Evolutionary conservation across 768 basidiomycete species (phyloP).

Genomic region (Termitomyces sp.): DNA sequence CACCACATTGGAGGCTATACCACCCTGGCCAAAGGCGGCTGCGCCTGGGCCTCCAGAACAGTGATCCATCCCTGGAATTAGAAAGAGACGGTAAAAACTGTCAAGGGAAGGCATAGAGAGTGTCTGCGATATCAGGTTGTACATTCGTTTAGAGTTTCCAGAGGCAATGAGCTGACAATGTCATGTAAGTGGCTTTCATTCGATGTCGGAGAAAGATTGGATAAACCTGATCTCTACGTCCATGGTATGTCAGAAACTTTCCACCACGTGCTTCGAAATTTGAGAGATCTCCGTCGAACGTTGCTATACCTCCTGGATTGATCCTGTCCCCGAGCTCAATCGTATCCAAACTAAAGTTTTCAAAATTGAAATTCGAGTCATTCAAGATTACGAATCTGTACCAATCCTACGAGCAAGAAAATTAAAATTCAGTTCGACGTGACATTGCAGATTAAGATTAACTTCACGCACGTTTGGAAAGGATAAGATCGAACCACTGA

Average conservation of each 20-base stretch:
- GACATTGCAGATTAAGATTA: background rate
- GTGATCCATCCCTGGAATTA: conserved; percentile 10
- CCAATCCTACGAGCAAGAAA: conserved; percentile 4
- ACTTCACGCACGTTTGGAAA: background rate
- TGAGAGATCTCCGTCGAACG: conserved; percentile 7
- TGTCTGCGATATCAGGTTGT: conserved; percentile 2
- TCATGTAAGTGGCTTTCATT: background rate
- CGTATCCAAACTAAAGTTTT: background rate
- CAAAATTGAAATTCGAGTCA: conserved; percentile 6
- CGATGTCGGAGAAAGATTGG: background rate
- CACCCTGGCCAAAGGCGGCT: conserved; percentile 7
- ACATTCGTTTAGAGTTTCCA: conserved; percentile 1
- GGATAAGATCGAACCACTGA: conserved; percentile 1
- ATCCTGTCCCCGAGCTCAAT: background rate
- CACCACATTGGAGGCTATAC: background rate
- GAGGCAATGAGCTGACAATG: conserved; percentile 4
- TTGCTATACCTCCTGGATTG: conserved; percentile 6
- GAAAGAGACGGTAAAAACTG: conserved; percentile 9
- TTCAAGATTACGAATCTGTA: conserved; percentile 5
- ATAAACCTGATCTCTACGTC: conserved; percentile 8
- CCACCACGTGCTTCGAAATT: conserved; percentile 7
- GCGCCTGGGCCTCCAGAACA: conserved; percentile 9
- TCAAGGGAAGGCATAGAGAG: conserved; percentile 6
- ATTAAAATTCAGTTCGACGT: background rate
- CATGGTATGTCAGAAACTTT: conserved; percentile 11